Conservation (phyloP, 75 land plant species). For the Adiantum capillusveneris region DNA sequence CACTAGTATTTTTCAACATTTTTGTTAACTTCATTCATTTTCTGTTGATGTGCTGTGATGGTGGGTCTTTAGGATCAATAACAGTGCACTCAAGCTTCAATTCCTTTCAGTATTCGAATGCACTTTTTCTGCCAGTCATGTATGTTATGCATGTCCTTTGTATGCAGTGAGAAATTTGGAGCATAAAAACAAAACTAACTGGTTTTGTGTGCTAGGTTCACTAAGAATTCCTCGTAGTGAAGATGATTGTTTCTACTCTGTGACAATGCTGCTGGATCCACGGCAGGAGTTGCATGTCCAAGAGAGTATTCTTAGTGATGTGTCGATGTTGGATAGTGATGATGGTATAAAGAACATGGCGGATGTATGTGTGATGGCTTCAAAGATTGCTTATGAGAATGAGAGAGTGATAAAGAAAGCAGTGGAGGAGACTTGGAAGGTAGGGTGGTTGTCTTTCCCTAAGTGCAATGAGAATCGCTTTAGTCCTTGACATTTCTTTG, state of each 20-base stretch:
- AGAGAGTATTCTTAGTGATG: neutral
- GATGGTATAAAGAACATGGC: no score
- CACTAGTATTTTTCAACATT: no score
- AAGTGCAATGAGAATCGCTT: conserved; percentile 4
- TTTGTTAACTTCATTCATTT: no score
- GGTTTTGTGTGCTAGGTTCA: no score
- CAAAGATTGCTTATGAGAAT: conserved; percentile 43
- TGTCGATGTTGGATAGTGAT: neutral
- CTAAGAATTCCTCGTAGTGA: neutral
- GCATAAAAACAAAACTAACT: no score
- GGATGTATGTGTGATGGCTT: conserved; percentile 35
- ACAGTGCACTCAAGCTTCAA: no score
- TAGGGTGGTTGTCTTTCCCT: conserved; percentile 4
- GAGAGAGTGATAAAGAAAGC: conserved; percentile 11
- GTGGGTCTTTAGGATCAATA: no score
- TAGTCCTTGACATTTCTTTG: neutral
- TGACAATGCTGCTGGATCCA: conserved; percentile 12
- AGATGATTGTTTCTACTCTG: conserved; percentile 6
- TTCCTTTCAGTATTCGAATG: no score
- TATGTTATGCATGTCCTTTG: no score
- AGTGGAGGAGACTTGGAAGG: conserved; percentile 31
- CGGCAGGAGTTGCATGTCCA: conserved; percentile 7
- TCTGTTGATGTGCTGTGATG: no score
- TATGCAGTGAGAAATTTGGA: no score
- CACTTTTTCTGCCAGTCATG: no score